Base-by-base conservation (phyloP, 169 alveolate genomes). In the Pseudocohnilembus persalinus region DNA sequence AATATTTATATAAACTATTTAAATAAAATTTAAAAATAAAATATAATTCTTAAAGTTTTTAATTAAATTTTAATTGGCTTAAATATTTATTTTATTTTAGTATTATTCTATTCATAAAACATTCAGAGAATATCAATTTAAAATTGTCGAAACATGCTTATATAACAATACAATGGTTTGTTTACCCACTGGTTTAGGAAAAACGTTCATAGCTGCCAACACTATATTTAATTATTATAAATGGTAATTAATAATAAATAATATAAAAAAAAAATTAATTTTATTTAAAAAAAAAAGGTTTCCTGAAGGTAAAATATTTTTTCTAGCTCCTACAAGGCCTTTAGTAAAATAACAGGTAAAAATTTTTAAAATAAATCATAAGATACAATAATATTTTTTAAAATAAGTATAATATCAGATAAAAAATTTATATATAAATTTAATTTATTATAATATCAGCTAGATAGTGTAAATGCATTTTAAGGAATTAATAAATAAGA, bases 181-280 rank as follows among this genome's bases (percentile, higher is more conserved):
- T 77, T 83, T 92, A 49, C 96, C 96, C 26, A 92, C 96, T 16
- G 96, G 96, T 16, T 81, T 92, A 29, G 96, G 96, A 29, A 92
- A 92, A 77, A 92, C 96, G 31, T 85, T 92, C 29, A 90, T 92
- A 27, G 94, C 96, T 27, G 81, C 93, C 26, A 83, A 88, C 33
- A 86, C 87, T 29, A 92, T 92, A 68, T 84, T 85, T 20, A 92
- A 92, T 73, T 92, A 49, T 84, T 83, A 88, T 77, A 33, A 89
- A 75, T 92, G 96, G 96, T 49, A 49, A 49, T 49, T 49, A 11
- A 49, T 11, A 49, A 11, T 49, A 49, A 11, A 11, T 49, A 11
- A 49, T 49, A 49, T 49, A 4, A 11, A 49, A 49, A 49, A 49
- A 49, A 49, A 49, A 49, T 49, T 11, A 49, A 11, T 11, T 49